These are phyloP conservation scores for Salix brachista DNA, from an alignment of 345 rosid genomes.

Conservation along the genomic window DNA sequence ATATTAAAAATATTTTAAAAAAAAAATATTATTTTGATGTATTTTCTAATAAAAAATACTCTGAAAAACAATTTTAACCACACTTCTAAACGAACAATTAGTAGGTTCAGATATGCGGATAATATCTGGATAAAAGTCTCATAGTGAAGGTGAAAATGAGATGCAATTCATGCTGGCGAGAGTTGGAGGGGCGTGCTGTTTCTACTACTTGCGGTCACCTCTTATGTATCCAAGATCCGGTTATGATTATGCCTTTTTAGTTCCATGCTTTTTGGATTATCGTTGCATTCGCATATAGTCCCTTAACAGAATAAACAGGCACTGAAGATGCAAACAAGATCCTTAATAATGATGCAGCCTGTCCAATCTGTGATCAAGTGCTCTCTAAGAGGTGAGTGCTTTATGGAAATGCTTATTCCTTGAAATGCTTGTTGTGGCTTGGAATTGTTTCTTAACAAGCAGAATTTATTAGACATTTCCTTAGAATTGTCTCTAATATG, in stretches of 20 bases:
- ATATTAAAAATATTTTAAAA: too few species aligned
- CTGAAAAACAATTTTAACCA: too few species aligned
- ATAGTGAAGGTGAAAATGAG: constrained; percentile 55
- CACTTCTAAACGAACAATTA: too few species aligned
- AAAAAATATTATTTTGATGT: too few species aligned
- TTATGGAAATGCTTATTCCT: not conserved
- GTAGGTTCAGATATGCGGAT: constrained; percentile 2
- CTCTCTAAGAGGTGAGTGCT: constrained; percentile 77
- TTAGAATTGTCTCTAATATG: not conserved
- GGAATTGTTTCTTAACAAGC: not conserved
- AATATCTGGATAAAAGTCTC: constrained; percentile 13
- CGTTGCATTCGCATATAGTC: constrained; percentile 21
- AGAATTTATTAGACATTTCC: not conserved
- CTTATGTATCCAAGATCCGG: constrained; percentile 43
- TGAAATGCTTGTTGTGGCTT: constrained; percentile 1
- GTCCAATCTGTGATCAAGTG: constrained; percentile 93
- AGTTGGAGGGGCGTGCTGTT: constrained; percentile 84
- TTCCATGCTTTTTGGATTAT: not conserved
- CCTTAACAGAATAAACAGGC: constrained; percentile 57
- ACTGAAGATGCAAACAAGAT: constrained; percentile 91
- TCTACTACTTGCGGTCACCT: constrained; percentile 89
- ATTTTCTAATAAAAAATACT: too few species aligned
- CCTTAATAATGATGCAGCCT: constrained; percentile 78
- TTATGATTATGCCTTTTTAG: not conserved
- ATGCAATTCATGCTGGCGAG: constrained; percentile 98